A percentile compares a stretch with the other conserved stretches of the same genome.
Evolutionary conservation across 2,329 filamentous ascomycete genomes (phyloP).

Genomic region (Talaromyces sp.): DNA sequence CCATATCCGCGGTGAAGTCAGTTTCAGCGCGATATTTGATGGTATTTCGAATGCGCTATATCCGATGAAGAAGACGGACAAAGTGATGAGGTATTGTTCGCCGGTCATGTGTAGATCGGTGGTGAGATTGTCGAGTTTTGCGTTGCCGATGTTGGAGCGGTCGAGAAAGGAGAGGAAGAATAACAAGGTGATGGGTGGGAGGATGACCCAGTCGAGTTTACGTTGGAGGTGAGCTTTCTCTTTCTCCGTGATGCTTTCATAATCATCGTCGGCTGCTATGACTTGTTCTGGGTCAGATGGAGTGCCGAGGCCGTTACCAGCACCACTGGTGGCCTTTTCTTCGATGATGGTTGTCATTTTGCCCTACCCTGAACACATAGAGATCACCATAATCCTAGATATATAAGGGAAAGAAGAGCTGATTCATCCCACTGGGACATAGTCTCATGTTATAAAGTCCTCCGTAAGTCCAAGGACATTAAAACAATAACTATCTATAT

Average conservation of each 20-base stretch:
- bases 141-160: constrained; percentile 58
- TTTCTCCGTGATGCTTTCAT: not conserved
- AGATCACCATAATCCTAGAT: not conserved
- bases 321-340: not conserved
- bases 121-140: constrained; percentile 62
- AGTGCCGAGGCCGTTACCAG: not conserved
- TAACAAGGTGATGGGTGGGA: constrained; percentile 44
- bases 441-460: not conserved
- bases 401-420: not conserved
- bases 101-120: constrained; percentile 57
- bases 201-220: constrained; percentile 44
- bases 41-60: constrained; percentile 30
- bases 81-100: constrained; percentile 66
- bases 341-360: constrained; percentile 1
- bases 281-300: not conserved
- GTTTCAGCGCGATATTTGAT: constrained; percentile 28
- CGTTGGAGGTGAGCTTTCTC: constrained; percentile 29
- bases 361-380: not conserved
- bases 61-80: constrained; percentile 54
- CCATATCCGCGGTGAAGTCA: constrained; percentile 37
- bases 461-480: not conserved
- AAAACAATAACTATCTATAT: not conserved
- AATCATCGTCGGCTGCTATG: not conserved
- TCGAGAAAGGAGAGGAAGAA: constrained; percentile 46
- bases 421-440: not conserved